Conservation (phyloP, 768 basidiomycete species). For the Mycena olivaceomarginata region DNA sequence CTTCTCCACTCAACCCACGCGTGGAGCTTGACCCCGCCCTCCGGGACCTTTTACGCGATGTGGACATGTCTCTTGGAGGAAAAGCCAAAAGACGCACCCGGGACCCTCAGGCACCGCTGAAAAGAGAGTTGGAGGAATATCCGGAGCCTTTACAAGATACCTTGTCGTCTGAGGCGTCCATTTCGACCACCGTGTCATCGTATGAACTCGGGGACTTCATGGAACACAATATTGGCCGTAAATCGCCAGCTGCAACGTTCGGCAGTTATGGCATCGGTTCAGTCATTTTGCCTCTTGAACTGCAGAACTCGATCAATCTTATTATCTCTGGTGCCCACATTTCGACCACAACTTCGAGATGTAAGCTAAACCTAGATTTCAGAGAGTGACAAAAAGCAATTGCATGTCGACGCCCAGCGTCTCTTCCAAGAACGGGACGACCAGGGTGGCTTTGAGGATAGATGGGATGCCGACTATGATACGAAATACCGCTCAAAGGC, state of each 20-base stretch:
- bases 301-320: conserved; percentile 77
- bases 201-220: conserved; percentile 58
- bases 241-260: conserved; percentile 89
- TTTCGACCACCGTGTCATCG: conserved; percentile 21
- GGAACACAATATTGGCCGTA: conserved; percentile 61
- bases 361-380: conserved; percentile 37
- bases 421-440: conserved; percentile 71
- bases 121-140: conserved; percentile 75
- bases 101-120: conserved; percentile 47
- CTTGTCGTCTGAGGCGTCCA: conserved; percentile 42
- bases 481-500: conserved; percentile 75
- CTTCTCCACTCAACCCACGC: conserved; percentile 72
- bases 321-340: conserved; percentile 78
- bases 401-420: conserved; percentile 84
- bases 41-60: conserved; percentile 76
- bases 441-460: conserved; percentile 51
- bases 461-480: conserved; percentile 76
- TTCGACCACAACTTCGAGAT: conserved; percentile 17
- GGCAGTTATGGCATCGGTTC: conserved; percentile 85
- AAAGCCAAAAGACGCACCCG: conserved; percentile 45
- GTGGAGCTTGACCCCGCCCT: conserved; percentile 81
- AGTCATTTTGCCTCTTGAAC: conserved; percentile 82
- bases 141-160: conserved; percentile 44
- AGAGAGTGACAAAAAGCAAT: conserved; percentile 79
- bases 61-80: conserved; percentile 78